These are phyloP conservation scores for Aspergillus leporis DNA, from an alignment of 495 filamentous ascomycete genomes.

Conservation along the genomic window DNA sequence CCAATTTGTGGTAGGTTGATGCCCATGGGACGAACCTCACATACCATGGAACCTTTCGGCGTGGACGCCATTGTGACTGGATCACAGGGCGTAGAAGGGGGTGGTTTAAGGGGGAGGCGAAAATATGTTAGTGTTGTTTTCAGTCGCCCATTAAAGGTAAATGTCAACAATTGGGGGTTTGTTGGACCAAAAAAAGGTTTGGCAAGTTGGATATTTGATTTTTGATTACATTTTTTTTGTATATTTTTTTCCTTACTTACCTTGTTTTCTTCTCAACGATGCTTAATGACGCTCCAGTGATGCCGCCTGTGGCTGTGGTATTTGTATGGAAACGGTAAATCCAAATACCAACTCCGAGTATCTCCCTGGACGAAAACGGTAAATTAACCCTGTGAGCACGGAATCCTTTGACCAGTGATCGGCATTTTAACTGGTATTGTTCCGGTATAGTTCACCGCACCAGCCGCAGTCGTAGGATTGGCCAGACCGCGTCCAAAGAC, in stretches of 20 bases:
- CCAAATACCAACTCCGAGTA: not conserved
- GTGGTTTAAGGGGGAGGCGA: slow-evolving; percentile 1
- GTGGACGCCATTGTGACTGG: slow-evolving; percentile 30
- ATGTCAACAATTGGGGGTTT: slow-evolving; percentile 7
- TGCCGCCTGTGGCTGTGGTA: not conserved
- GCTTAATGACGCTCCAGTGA: not conserved
- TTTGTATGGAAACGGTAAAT: not conserved
- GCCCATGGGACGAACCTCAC: not conserved
- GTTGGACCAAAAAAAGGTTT: too few relatives aligned
- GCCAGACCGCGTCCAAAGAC: slow-evolving; percentile 16
- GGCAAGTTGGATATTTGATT: not conserved
- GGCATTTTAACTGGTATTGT: not conserved
- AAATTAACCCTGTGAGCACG: not conserved
- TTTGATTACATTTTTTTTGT: not conserved
- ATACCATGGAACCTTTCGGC: slow-evolving; percentile 20
- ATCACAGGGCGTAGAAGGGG: not conserved
- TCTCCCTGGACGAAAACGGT: not conserved
- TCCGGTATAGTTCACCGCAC: slow-evolving; percentile 3
- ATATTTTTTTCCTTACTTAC: too few relatives aligned
- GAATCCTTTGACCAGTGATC: not conserved
- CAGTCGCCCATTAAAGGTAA: not conserved
- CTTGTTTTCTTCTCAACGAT: not conserved
- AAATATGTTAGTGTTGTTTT: not conserved
- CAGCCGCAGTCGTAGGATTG: slow-evolving; percentile 14
- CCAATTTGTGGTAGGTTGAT: not conserved